Evolutionary conservation across 371 early-diverging fungal species (phyloP), one percentile per base, ranked within the genome.

Genomic region (Coemansia sp.): DNA sequence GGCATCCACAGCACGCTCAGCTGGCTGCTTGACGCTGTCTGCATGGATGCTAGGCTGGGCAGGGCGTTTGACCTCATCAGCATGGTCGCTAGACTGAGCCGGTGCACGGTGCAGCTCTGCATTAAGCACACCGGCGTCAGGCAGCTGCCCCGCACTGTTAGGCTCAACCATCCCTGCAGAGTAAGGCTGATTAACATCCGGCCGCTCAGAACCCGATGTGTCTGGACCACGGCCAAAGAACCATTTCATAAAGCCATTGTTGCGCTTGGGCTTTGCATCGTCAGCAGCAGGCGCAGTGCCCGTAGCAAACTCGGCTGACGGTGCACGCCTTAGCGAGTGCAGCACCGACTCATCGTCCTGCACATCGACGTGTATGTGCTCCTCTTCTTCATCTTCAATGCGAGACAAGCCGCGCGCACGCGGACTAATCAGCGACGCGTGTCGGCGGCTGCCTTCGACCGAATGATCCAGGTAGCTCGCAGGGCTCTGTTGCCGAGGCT

Each of bases 341-440:
- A 58, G 39, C 41, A 40, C 40, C 4, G 21, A 21, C 58, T 36
- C 36, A 3, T 19, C 41, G 3, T 58, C 58, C 15, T 24, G 23
- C 19, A 58, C 58, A 9, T 60, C 56, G 8, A 53, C 64, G 12
- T n/a, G 41, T 21, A 64, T 21, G n/a, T 40, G 64, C 15, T 12
- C 19, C 5, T 49, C 21, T 24, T 46, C 57, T 23, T 55, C 56
- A 12, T 73, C 74, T 6, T 71, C 64, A 6, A 67, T 64, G 48
- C 69, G 72, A 36, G 54, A 58, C 69, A 57, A 48, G 39, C 72
- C 64, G 59, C 48, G 72, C 5, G 62, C 51, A 17, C 57, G 63
- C 58, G 58, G 60, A 36, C 65, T 59, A 21, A 59, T 59, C 12
- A 65, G 60, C 53, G 69, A 53, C 7, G 51, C 36, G 23, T 64